Evolutionary conservation across 2,329 filamentous ascomycete species (phyloP).

Genomic region (Xylariales sp.): DNA sequence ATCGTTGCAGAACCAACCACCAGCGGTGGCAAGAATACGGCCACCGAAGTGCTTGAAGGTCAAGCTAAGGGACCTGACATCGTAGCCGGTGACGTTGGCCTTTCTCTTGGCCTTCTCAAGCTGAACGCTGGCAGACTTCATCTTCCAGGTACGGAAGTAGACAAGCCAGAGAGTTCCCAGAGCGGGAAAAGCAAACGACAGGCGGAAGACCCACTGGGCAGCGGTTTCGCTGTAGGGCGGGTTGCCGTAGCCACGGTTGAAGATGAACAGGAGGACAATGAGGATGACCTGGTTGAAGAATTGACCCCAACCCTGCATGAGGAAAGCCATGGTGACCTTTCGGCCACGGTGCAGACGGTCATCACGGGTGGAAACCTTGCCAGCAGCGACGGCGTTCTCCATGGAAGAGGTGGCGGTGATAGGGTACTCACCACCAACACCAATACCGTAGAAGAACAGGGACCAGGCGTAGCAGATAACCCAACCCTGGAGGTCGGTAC

Average conservation of each 20-base stretch:
- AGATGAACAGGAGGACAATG: constrained; percentile 81
- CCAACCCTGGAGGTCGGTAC: constrained; percentile 82
- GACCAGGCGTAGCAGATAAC: constrained; percentile 96
- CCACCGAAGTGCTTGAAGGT: constrained; percentile 82
- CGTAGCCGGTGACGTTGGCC: constrained; percentile 84
- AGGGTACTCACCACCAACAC: constrained; percentile 84
- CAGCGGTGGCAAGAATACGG: constrained; percentile 80
- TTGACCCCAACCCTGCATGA: constrained; percentile 99
- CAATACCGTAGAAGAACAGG: constrained; percentile 81
- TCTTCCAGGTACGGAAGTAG: constrained; percentile 94
- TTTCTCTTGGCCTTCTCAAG: constrained; percentile 81
- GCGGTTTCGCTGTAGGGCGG: constrained; percentile 74
- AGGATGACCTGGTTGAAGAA: constrained; percentile 89
- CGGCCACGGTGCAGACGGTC: constrained; percentile 93
- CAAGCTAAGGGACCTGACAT: constrained; percentile 73
- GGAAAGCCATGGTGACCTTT: constrained; percentile 90
- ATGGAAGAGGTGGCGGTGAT: constrained; percentile 96
- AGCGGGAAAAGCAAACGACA: constrained; percentile 89
- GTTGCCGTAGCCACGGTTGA: constrained; percentile 73
- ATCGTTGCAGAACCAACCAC: constrained; percentile 93
- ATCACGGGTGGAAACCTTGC: constrained; percentile 83
- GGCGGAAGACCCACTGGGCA: constrained; percentile 85
- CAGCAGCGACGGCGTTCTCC: constrained; percentile 82
- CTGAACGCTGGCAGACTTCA: constrained; percentile 83
- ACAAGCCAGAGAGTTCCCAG: constrained; percentile 90